phyloP scores from a whole-genome alignment of 768 basidiomycete species.

The Lactarius tabidus region DNA sequence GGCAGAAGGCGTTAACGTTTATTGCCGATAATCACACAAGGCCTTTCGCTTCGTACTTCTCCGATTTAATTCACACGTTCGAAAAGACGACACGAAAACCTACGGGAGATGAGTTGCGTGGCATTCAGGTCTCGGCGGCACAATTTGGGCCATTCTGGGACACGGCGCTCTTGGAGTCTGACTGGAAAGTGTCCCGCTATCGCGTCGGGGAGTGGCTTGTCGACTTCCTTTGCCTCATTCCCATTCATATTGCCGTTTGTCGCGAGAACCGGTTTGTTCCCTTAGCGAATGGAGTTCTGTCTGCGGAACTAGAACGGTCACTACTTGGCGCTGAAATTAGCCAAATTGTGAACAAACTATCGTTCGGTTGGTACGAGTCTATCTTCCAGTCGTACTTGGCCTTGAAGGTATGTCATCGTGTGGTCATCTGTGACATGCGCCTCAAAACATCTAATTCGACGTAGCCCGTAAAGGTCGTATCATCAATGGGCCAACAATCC shows the following conservation, averaged over 20 bases:
- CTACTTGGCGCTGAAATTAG: constrained; percentile 57
- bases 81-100: constrained; percentile 51
- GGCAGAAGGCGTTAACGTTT: constrained; percentile 39
- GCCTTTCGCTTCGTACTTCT: constrained; percentile 43
- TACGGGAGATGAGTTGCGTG: constrained; percentile 41
- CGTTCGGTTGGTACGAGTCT: constrained; percentile 64
- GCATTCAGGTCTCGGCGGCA: constrained; percentile 35
- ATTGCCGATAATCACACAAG: constrained; percentile 38
- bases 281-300: constrained; percentile 53
- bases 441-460: neutral
- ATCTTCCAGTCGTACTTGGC: constrained; percentile 62
- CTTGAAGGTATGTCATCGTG: constrained; percentile 39
- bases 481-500: constrained; percentile 67
- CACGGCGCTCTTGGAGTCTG: constrained; percentile 6
- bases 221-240: constrained; percentile 59
- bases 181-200: constrained; percentile 36
- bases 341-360: constrained; percentile 49
- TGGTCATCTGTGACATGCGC: neutral
- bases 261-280: constrained; percentile 59
- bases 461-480: constrained; percentile 60
- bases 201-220: constrained; percentile 59
- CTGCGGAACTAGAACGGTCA: constrained; percentile 45
- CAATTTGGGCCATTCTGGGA: constrained; percentile 31
- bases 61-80: constrained; percentile 42
- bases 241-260: constrained; percentile 59